Evolutionary conservation across 768 basidiomycete genomes (phyloP), one percentile per base, ranked within the genome.

Genomic region (Megacollybia marginata): DNA sequence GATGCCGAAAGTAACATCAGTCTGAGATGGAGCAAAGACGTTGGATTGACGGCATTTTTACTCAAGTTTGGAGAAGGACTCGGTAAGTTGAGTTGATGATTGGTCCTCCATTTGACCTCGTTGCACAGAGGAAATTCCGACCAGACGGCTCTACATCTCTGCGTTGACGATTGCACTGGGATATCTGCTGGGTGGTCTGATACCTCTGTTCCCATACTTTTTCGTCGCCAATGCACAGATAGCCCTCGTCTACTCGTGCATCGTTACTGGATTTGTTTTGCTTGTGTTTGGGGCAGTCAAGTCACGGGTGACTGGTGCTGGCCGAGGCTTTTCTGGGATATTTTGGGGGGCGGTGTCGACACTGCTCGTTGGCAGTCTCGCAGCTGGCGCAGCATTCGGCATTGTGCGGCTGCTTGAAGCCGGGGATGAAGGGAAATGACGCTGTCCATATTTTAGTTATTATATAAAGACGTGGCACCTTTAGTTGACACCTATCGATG

Each of bases 121-220:
- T 23, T 1, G 5, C 12, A 47, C 62, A 87, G 94, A 96, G 76
- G 95, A 98, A 67, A 79, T 96, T 33, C 89, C 94, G 1, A 80
- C 81, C 15, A 74, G 75, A 18, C 79, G 96, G 23, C 72, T 96
- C 55, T 97, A 92, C 69, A 75, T 84, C 33, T 94, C 92, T 1
- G 95, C 95, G 2, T 76, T 95, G 55, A 98, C 95, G 0, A 98
- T 99, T 61, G 96, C 95, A 53, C 76, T 92, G 61, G 92, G 92
- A 11, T 95, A 98, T 70, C 84, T 94, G 54, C 47, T 95, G 48
- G 96, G 96, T 42, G 96, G 96, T 31, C 73, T 94, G 49, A 88
- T 98, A 58, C 96, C 96, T 1, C 78, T 99, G 33, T 57, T 93
- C 9, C 92, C 92, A 9, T 95, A 96, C 69, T 93, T 98, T 71